phyloP scores from a whole-genome alignment of 345 rosid species.

The Pelargonium nanum region DNA sequence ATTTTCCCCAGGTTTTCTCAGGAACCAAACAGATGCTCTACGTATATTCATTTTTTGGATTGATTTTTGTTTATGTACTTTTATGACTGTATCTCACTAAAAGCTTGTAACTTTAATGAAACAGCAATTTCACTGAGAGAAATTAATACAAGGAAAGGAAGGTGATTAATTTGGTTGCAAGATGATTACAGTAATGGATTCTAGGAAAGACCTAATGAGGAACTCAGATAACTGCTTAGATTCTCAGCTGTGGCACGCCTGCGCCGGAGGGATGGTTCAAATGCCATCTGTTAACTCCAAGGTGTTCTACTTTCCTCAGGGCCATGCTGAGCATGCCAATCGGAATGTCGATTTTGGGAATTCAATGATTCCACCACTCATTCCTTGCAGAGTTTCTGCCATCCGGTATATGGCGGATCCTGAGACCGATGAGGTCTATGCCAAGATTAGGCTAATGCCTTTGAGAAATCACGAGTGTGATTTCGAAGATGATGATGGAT shows the following conservation, averaged over 20 bases:
- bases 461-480: slow-evolving; percentile 28
- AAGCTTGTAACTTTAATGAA: slow-evolving; percentile 9
- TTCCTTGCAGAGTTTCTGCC: slow-evolving; percentile 53
- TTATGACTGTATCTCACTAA: slow-evolving; percentile 8
- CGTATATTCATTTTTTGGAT: background rate
- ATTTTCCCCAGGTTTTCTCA: background rate
- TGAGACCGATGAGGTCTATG: slow-evolving; percentile 87
- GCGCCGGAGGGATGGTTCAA: slow-evolving; percentile 56
- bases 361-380: slow-evolving; percentile 35
- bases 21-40: background rate
- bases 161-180: background rate
- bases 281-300: slow-evolving; percentile 38
- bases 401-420: slow-evolving; percentile 76
- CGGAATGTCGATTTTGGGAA: slow-evolving; percentile 45
- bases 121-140: slow-evolving; percentile 5
- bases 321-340: slow-evolving; percentile 61
- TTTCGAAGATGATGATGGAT: slow-evolving; percentile 27
- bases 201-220: slow-evolving; percentile 26
- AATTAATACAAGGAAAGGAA: background rate
- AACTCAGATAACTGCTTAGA: slow-evolving; percentile 54
- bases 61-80: no score
- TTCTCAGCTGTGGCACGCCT: slow-evolving; percentile 64
- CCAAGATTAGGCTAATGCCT: slow-evolving; percentile 55
- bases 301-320: slow-evolving; percentile 47
- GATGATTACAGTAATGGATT: slow-evolving; percentile 43